These are phyloP conservation scores for Geotrichum reessii DNA, from an alignment of 1,139 yeast species.

Conservation along the genomic window DNA sequence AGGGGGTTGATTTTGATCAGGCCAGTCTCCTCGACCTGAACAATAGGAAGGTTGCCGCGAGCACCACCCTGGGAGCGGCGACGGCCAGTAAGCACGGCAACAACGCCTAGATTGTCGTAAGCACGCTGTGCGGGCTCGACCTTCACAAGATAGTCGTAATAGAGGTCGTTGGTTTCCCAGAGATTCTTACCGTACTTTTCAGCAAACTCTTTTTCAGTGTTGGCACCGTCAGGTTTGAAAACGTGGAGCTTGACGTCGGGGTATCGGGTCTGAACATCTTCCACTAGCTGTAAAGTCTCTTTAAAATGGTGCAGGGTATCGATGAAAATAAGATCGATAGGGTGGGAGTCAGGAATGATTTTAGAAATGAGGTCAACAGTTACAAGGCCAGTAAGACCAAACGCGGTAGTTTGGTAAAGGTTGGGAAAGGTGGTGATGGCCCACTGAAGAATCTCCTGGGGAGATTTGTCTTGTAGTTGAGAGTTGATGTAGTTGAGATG, in stretches of 20 bases:
- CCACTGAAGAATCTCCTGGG: conserved; percentile 78
- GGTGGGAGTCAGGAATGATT: conserved; percentile 38
- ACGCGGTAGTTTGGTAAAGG: conserved; percentile 86
- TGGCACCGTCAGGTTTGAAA: conserved; percentile 57
- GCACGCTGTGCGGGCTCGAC: conserved; percentile 92
- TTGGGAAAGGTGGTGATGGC: conserved; percentile 73
- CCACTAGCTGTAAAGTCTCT: conserved; percentile 77
- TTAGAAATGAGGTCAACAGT: conserved; percentile 80
- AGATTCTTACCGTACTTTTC: conserved; percentile 62
- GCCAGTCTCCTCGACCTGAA: conserved; percentile 69
- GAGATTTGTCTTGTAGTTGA: conserved; percentile 50
- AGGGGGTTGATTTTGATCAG: conserved; percentile 84
- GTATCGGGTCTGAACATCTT: conserved; percentile 53
- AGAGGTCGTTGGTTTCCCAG: conserved; percentile 78
- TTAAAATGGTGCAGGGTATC: conserved; percentile 93
- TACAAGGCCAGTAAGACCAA: conserved; percentile 87
- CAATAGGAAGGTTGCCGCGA: conserved; percentile 63
- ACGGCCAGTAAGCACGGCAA: conserved; percentile 89
- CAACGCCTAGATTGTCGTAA: conserved; percentile 60
- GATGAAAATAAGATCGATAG: conserved; percentile 73
- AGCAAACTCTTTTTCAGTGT: conserved; percentile 60
- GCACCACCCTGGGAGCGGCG: conserved; percentile 87
- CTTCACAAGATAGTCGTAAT: conserved; percentile 81
- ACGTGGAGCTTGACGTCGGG: conserved; percentile 50
- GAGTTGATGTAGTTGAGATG: conserved; percentile 46